phyloP scores from a whole-genome alignment of 208 protist genomes.

The Leishmania lainsoni region DNA sequence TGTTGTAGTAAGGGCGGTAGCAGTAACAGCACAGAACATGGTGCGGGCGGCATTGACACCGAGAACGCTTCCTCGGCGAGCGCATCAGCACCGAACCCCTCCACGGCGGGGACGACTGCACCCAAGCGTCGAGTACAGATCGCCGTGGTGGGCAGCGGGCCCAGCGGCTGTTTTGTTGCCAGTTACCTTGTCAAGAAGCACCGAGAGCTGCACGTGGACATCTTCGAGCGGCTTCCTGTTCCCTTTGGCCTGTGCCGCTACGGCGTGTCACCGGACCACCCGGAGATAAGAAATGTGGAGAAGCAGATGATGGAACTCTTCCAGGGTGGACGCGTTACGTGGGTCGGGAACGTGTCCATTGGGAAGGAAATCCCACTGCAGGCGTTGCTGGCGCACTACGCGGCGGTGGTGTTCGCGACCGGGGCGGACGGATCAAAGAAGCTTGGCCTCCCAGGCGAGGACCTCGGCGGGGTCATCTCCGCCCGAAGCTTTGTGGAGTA shows the following conservation, averaged over 20 bases:
- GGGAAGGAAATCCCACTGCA: conserved; percentile 78
- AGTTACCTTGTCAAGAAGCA: conserved; percentile 85
- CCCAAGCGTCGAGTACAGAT: conserved; percentile 70
- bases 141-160: conserved; percentile 94
- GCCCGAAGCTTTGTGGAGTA: conserved; percentile 94
- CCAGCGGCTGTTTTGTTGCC: conserved; percentile 95
- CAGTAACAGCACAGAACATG: background rate
- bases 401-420: conserved; percentile 94
- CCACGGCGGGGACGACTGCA: background rate
- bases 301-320: conserved; percentile 89
- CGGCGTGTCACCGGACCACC: conserved; percentile 98
- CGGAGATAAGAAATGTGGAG: conserved; percentile 96
- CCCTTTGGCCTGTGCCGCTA: conserved; percentile 97
- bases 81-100: background rate
- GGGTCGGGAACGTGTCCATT: conserved; percentile 94
- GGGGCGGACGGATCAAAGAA: conserved; percentile 78
- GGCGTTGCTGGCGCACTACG: conserved; percentile 82
- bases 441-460: conserved; percentile 85
- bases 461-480: conserved; percentile 75
- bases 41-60: background rate
- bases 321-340: conserved; percentile 74
- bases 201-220: conserved; percentile 82
- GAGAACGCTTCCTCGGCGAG: background rate
- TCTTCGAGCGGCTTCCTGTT: conserved; percentile 94
- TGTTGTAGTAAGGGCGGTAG: background rate